Evolutionary conservation across 345 rosid genomes (phyloP), one percentile per base, ranked within the genome.

Genomic region (Nasturtium officinale): DNA sequence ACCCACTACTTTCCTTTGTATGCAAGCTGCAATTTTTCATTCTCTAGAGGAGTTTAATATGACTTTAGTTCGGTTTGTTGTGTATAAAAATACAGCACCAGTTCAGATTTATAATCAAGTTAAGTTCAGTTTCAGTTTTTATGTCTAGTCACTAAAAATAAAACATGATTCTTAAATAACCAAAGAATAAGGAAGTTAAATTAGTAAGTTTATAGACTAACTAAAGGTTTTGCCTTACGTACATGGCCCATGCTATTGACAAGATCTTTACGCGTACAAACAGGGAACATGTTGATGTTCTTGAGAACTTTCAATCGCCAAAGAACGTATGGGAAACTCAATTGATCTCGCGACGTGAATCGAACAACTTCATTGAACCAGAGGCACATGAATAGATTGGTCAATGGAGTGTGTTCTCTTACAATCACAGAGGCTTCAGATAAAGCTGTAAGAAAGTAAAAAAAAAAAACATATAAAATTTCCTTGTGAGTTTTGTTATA

Each of bases 321-420:
- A 4, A 88, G 83, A 51, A 94, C 91, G 64, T 86, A 89, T 0
- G 98, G 98, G 79, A 91, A 94, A 76, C 98, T 94, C 64, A 94
- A 81, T 47, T 94, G 98, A 79, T 94, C 98, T 42, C 98, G 85
- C 4, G 98, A 91, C 3, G 97, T 94, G 81, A 80, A 94, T 11
- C 93, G 90, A 17, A 91, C 97, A 3, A 88, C 98, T 82, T 94
- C 98, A 51, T 94, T 88, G 79, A 91, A 91, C 98, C 97, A 94
- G n/a, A 89, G 87, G 87, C 98, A 94, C 96, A 88, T 88, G 25
- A 94, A 85, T 48, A 91, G 72, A 77, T 94, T 87, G 15, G 84
- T 84, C 63, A 89, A 18, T 8, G 93, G 90, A 6, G 89, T 79
- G 71, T 94, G 95, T 82, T 94, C 83, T 82, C 98, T 84, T 78